Conservation (phyloP, 352 stramenopile species). For the Phytophthora ramorum region DNA sequence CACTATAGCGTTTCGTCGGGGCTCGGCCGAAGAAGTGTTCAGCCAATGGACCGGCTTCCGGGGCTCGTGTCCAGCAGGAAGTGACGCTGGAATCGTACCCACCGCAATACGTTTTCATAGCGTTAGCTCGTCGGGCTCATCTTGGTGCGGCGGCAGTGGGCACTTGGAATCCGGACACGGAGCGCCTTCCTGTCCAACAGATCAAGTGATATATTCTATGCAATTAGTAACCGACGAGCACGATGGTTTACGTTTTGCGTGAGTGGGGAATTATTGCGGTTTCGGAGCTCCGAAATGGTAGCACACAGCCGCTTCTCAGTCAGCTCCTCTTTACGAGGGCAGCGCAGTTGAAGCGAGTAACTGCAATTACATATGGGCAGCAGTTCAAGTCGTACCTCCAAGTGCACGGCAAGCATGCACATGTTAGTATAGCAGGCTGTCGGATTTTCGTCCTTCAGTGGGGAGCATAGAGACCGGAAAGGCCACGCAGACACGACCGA, state of each 20-base stretch:
- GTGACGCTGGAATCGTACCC: constrained; percentile 6
- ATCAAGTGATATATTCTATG: constrained; percentile 26
- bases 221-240: constrained; percentile 27
- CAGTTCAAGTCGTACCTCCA: constrained; percentile 1
- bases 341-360: constrained; percentile 29
- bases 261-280: constrained; percentile 14
- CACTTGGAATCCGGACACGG: constrained; percentile 11
- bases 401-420: background rate
- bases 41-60: constrained; percentile 23
- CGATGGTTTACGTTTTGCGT: constrained; percentile 15
- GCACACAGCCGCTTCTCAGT: background rate
- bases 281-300: background rate
- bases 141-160: constrained; percentile 9
- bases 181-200: constrained; percentile 2
- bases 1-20: constrained; percentile 16
- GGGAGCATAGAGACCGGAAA: constrained; percentile 23
- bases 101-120: constrained; percentile 6
- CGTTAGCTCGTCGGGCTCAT: constrained; percentile 15
- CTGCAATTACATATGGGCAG: constrained; percentile 30
- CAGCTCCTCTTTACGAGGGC: constrained; percentile 1
- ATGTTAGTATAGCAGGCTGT: constrained; percentile 1
- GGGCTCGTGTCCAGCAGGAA: constrained; percentile 8
- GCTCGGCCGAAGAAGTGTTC: constrained; percentile 18
- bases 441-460: constrained; percentile 1
- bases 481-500: background rate